Conservation (phyloP, 495 filamentous ascomycete genomes). For the Penicillium simplicissimum region DNA sequence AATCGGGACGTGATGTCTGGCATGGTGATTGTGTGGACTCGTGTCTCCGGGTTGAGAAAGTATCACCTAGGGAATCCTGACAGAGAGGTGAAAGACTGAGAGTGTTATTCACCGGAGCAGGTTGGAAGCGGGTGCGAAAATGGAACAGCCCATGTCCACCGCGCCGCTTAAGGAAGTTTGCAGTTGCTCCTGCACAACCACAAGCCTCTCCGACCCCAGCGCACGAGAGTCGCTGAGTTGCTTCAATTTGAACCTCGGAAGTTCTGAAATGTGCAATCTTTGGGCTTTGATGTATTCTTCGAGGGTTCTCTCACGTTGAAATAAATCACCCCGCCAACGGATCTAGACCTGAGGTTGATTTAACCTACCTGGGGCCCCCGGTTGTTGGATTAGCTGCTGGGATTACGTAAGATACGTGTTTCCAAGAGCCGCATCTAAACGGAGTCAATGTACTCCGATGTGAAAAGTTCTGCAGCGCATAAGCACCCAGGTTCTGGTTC, state of each 20-base stretch:
- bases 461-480: neutral
- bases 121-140: neutral
- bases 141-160: neutral
- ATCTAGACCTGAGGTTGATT: neutral
- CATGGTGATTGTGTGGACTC: neutral
- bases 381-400: neutral
- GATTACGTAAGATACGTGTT: neutral
- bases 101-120: neutral
- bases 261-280: no score
- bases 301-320: neutral
- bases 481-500: neutral
- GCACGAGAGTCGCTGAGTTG: neutral
- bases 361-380: neutral
- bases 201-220: no score
- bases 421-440: neutral
- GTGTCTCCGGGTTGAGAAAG: neutral
- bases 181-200: neutral
- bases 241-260: neutral
- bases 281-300: neutral
- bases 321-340: neutral
- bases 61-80: neutral
- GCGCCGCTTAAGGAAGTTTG: neutral
- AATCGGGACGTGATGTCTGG: slow-evolving; percentile 20
- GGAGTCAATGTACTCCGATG: neutral
- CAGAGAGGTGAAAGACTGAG: neutral